Percentiles rank a stretch among this genome's conserved stretches.
Conservation (phyloP, 805 yeast genomes). For the Nakazawaea holstii region DNA sequence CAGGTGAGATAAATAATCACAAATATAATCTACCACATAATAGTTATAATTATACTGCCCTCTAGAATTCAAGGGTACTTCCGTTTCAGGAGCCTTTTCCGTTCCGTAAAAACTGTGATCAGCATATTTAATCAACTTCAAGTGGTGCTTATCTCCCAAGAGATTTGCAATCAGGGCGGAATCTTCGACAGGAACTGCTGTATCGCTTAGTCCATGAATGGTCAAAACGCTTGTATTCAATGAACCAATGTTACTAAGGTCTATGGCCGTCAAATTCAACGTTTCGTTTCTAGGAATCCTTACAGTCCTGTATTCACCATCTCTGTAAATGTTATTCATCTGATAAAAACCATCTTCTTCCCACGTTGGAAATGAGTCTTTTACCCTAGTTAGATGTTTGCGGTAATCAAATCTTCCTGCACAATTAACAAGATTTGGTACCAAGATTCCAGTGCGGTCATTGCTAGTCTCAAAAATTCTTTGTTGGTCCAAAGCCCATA, state of each 20-base stretch:
- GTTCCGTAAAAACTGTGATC: conserved; percentile 78
- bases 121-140: conserved; percentile 58
- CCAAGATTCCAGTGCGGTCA: conserved; percentile 29
- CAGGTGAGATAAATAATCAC: conserved; percentile 36
- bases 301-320: conserved; percentile 40
- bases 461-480: conserved; percentile 24
- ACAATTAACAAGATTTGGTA: conserved; percentile 67
- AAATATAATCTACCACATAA: conserved; percentile 42
- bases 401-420: conserved; percentile 62
- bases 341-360: conserved; percentile 32
- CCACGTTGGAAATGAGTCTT: conserved; percentile 30
- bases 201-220: conserved; percentile 67
- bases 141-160: conserved; percentile 51
- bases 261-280: conserved; percentile 20
- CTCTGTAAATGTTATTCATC: conserved; percentile 34
- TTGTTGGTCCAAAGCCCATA: conserved; percentile 55
- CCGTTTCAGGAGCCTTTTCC: conserved; percentile 29
- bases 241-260: neutral
- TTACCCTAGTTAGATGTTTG: conserved; percentile 38
- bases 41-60: conserved; percentile 54
- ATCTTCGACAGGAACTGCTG: conserved; percentile 60
- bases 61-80: conserved; percentile 38
- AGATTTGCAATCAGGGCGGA: conserved; percentile 51
- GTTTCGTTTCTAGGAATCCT: conserved; percentile 48
- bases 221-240: conserved; percentile 43